These are phyloP conservation scores for Graphiopsis chlorocephala DNA, from an alignment of 2,329 filamentous ascomycete genomes.

Conservation along the genomic window DNA sequence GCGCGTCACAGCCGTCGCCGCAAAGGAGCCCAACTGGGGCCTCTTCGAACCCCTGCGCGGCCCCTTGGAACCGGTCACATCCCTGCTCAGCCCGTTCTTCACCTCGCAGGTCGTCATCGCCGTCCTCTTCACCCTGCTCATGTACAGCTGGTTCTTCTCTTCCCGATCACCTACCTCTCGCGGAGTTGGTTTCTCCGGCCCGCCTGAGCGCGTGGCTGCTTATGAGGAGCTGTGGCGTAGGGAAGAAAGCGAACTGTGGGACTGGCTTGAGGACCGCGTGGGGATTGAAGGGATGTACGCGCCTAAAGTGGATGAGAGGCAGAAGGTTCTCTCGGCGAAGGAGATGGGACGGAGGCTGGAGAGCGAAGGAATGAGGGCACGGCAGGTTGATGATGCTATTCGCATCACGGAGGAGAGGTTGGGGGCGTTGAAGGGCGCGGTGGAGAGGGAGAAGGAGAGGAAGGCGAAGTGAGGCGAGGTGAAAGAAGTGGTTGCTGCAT, in stretches of 20 bases:
- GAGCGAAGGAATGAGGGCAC: constrained; percentile 71
- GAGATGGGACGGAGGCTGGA: constrained; percentile 36
- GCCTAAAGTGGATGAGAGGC: constrained; percentile 24
- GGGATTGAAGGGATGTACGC: constrained; percentile 59
- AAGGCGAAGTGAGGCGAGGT: neutral
- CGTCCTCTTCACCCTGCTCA: constrained; percentile 68
- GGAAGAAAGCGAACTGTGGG: constrained; percentile 87
- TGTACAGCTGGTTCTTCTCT: constrained; percentile 63
- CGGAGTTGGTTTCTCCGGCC: constrained; percentile 39
- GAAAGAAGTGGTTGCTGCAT: neutral
- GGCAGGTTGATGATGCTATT: constrained; percentile 78
- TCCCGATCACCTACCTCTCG: constrained; percentile 25
- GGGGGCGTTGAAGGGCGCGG: constrained; percentile 69
- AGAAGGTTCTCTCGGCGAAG: constrained; percentile 28
- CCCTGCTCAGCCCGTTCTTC: constrained; percentile 68
- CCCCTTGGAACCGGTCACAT: constrained; percentile 66
- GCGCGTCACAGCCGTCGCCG: constrained; percentile 28
- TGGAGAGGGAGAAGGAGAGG: constrained; percentile 55
- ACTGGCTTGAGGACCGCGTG: constrained; percentile 85
- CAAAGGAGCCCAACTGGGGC: constrained; percentile 63
- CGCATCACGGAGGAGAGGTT: constrained; percentile 83
- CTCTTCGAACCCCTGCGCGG: constrained; percentile 73
- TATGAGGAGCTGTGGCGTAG: constrained; percentile 92
- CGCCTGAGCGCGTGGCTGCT: constrained; percentile 69
- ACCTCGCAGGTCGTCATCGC: constrained; percentile 75